phyloP scores from a whole-genome alignment of 1,284 basidiomycete genomes.

The Apiotrichum domesticum region DNA sequence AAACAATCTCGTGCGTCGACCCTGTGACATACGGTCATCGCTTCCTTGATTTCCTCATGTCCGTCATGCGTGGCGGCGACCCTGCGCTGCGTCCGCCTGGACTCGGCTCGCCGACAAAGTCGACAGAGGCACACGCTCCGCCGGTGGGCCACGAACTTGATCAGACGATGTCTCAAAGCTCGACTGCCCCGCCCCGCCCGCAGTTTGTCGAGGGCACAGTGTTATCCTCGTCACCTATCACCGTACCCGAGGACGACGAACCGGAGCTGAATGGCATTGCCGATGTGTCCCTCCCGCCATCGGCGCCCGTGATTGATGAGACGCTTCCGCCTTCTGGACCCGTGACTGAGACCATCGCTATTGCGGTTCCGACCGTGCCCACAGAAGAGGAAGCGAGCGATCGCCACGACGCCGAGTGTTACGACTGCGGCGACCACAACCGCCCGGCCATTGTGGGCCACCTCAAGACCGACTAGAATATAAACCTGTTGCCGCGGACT shows the following conservation, averaged over 20 bases:
- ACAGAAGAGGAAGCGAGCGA: conserved; percentile 7
- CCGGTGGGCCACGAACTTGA: conserved; percentile 1
- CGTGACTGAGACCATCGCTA: neutral
- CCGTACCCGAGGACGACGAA: neutral
- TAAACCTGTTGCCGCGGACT: too few species aligned
- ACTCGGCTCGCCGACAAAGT: conserved; percentile 14
- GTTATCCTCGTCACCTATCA: neutral
- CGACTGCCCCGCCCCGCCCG: neutral
- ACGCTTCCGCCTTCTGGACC: neutral
- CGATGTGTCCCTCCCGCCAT: neutral
- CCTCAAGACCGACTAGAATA: conserved; percentile 20
- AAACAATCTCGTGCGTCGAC: conserved; percentile 87
- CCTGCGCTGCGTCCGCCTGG: conserved; percentile 31
- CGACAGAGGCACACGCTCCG: neutral
- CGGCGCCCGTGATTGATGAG: too few species aligned
- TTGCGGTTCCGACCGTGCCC: neutral
- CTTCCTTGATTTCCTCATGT: conserved; percentile 80
- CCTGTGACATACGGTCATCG: conserved; percentile 76
- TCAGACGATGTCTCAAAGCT: neutral
- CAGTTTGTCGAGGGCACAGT: neutral
- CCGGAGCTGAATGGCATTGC: neutral
- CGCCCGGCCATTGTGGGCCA: conserved; percentile 20
- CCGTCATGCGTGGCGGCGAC: conserved; percentile 76
- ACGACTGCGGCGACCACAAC: neutral
- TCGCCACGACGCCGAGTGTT: neutral